phyloP scores from a whole-genome alignment of 108 stramenopile genomes.

The Mediolabrus comicus region DNA sequence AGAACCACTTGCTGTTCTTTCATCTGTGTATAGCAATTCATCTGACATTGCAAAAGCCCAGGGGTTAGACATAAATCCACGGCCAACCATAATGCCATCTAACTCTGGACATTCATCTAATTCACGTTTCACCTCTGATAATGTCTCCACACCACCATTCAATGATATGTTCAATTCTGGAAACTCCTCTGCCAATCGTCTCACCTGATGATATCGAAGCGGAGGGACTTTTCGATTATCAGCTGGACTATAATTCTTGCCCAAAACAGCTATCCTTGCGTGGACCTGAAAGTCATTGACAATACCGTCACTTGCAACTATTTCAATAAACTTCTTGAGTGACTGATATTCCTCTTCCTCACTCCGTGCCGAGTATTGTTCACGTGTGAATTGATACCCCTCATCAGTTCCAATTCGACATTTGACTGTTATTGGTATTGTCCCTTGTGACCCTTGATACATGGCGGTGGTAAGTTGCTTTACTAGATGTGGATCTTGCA shows the following conservation, averaged over 20 bases:
- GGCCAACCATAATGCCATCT: constrained; percentile 86
- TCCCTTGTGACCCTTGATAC: constrained; percentile 63
- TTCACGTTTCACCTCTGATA: constrained; percentile 63
- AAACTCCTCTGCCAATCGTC: constrained; percentile 71
- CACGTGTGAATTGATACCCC: constrained; percentile 40
- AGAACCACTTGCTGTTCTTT: neutral
- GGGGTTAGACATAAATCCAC: constrained; percentile 74
- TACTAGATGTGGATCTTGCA: constrained; percentile 92
- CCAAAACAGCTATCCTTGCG: constrained; percentile 95
- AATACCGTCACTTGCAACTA: constrained; percentile 75
- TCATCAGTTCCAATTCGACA: constrained; percentile 93
- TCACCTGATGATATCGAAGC: constrained; percentile 81
- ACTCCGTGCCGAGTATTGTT: constrained; percentile 63
- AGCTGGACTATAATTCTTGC: constrained; percentile 87
- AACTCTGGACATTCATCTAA: constrained; percentile 58
- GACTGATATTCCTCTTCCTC: constrained; percentile 80
- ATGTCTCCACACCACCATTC: constrained; percentile 86
- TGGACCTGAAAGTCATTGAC: constrained; percentile 95
- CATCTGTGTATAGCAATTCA: constrained; percentile 50
- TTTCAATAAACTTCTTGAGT: constrained; percentile 83
- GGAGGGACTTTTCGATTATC: constrained; percentile 97
- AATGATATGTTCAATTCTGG: constrained; percentile 80
- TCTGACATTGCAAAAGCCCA: constrained; percentile 89
- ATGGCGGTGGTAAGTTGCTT: constrained; percentile 69
- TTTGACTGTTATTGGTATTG: constrained; percentile 92